Conservation (phyloP, 1,284 basidiomycete species). For the Moesziomyces sp. region DNA sequence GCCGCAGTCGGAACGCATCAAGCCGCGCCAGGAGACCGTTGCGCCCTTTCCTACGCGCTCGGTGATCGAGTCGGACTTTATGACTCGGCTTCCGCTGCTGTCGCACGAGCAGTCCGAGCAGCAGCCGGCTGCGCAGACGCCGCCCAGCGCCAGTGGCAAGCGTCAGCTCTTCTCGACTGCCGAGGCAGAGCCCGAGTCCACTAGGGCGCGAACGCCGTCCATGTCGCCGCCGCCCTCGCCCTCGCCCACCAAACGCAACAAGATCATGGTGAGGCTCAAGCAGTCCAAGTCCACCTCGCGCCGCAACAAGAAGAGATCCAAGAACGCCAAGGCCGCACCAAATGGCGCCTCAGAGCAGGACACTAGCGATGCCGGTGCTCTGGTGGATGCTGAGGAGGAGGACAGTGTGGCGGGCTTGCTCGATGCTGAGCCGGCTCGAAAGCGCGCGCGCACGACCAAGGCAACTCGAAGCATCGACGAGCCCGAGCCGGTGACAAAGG, state of each 20-base stretch:
- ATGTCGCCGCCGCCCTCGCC: constrained; percentile 35
- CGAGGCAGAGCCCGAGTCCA: neutral
- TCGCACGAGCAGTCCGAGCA: constrained; percentile 7
- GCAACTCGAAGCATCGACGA: neutral
- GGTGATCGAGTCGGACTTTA: constrained; percentile 42
- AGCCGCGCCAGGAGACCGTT: constrained; percentile 22
- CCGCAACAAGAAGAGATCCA: constrained; percentile 29
- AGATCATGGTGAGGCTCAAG: constrained; percentile 7
- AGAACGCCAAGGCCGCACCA: constrained; percentile 18
- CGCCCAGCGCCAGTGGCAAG: constrained; percentile 12
- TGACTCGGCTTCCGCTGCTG: constrained; percentile 15
- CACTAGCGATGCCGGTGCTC: neutral
- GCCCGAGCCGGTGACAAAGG: neutral
- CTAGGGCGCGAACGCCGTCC: constrained; percentile 12
- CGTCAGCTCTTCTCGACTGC: constrained; percentile 5
- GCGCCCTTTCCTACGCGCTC: constrained; percentile 40
- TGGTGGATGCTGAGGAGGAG: constrained; percentile 22
- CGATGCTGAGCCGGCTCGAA: constrained; percentile 4
- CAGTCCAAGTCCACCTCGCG: constrained; percentile 23
- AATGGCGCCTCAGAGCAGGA: constrained; percentile 11
- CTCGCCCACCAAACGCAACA: constrained; percentile 31
- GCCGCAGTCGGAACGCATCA: constrained; percentile 33
- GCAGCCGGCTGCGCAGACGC: constrained; percentile 4
- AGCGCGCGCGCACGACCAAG: constrained; percentile 13
- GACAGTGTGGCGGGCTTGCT: constrained; percentile 18